These are phyloP conservation scores for Globisporangium nagaii DNA, from an alignment of 352 stramenopile genomes.

Conservation along the genomic window DNA sequence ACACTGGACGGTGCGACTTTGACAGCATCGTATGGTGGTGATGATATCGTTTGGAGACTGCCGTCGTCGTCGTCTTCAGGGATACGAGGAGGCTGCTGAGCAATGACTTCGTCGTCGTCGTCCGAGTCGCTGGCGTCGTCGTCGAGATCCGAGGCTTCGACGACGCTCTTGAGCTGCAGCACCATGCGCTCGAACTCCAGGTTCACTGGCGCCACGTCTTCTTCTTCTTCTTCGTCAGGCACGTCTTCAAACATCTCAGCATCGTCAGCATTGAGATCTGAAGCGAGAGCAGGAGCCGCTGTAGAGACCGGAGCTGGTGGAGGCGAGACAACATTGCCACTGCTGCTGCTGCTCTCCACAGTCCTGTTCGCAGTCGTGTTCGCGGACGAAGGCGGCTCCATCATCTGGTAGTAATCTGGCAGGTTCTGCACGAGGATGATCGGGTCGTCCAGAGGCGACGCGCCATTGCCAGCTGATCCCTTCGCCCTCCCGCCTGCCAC, in stretches of 20 bases:
- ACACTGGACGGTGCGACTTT: background rate
- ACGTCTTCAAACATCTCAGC: constrained; percentile 2
- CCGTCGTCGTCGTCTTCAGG: constrained; percentile 17
- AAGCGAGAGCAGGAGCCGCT: background rate
- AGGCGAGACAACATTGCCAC: constrained; percentile 1
- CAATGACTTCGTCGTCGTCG: constrained; percentile 17
- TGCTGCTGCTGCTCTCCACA: background rate
- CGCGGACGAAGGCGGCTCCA: background rate
- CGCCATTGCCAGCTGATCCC: background rate
- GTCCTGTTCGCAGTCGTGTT: background rate
- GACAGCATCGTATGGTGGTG: constrained; percentile 22
- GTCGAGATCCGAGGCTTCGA: constrained; percentile 23
- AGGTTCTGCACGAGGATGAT: constrained; percentile 73
- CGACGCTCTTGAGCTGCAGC: constrained; percentile 59
- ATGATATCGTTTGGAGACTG: constrained; percentile 2
- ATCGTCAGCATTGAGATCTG: constrained; percentile 1
- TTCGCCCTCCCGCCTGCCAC: background rate
- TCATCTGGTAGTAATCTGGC: constrained; percentile 18
- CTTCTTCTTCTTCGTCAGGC: constrained; percentile 13
- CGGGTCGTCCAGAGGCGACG: constrained; percentile 47
- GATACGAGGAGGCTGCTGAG: background rate
- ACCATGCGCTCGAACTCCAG: constrained; percentile 78
- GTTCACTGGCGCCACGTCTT: constrained; percentile 19
- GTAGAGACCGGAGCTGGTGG: constrained; percentile 15
- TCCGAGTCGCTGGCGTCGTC: constrained; percentile 16